Evolutionary conservation across 768 basidiomycete species (phyloP).

Genomic region (Termitomyces sp.): DNA sequence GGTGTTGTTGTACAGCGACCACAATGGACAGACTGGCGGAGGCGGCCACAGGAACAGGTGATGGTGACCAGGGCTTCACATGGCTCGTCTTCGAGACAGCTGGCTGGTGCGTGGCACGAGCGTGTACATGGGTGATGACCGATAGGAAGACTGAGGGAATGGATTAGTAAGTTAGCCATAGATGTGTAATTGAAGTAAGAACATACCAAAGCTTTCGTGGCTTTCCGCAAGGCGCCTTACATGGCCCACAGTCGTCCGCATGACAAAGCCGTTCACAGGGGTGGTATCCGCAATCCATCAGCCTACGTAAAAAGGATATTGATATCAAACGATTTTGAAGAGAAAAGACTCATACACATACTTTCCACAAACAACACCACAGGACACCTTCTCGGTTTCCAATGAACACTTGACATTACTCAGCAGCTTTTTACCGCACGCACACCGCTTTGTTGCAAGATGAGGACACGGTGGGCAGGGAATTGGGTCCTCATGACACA

Average conservation of each 20-base stretch:
- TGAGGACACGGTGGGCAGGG: slow-evolving; percentile 86
- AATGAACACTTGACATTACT: slow-evolving; percentile 81
- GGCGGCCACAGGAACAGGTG: slow-evolving; percentile 78
- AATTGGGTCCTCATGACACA: slow-evolving; percentile 69
- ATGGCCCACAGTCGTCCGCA: slow-evolving; percentile 71
- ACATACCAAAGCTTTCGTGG: slow-evolving; percentile 72
- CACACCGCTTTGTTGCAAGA: slow-evolving; percentile 74
- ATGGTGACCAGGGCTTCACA: slow-evolving; percentile 66
- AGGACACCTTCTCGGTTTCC: slow-evolving; percentile 70
- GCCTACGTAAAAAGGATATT: slow-evolving; percentile 24
- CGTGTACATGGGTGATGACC: slow-evolving; percentile 68
- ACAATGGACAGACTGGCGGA: slow-evolving; percentile 70
- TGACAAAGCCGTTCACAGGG: slow-evolving; percentile 83
- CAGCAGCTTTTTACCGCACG: slow-evolving; percentile 82
- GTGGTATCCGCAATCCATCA: slow-evolving; percentile 85
- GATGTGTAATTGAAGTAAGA: not conserved
- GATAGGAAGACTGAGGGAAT: slow-evolving; percentile 42
- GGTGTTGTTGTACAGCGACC: slow-evolving; percentile 49
- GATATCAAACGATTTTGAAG: not conserved
- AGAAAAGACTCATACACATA: slow-evolving; percentile 25
- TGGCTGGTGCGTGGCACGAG: slow-evolving; percentile 84
- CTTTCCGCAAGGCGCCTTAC: slow-evolving; percentile 79
- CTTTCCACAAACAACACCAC: slow-evolving; percentile 80
- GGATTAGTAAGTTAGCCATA: not conserved
- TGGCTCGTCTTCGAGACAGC: slow-evolving; percentile 75